Evolutionary conservation across 768 basidiomycete genomes (phyloP), one percentile per base, ranked within the genome.

Genomic region (Tylopilus plumbeoviolaceoides): DNA sequence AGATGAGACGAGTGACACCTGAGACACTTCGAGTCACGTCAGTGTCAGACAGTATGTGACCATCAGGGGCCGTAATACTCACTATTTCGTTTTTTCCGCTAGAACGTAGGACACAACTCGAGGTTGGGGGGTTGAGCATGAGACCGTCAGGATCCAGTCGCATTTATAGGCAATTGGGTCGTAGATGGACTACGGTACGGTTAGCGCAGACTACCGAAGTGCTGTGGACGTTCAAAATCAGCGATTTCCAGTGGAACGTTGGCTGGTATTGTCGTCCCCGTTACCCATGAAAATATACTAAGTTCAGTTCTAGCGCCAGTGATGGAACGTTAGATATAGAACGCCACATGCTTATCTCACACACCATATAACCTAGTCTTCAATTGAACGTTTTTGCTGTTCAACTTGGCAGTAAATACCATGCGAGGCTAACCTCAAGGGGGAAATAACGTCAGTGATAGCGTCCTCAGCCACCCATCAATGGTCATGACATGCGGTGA

Each of bases 151-250:
- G 27, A 42, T 35, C 17, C 36, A 1, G 3, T 3, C 15, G 27
- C 17, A 31, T 58, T 63, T 64, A 61, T 58, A 55, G n/a, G 30
- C 30, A 23, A 23, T 23, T 23, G 23, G 23, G 5, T 23, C n/a
- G n/a, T n/a, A n/a, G n/a, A 4, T 5, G 23, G 23, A 23, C 30
- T 20, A 30, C 23, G 9, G 2, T 33, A 28, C 30, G 30, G 8
- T 31, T 18, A 27, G 12, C 7, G 8, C 28, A n/a, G 33, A 10
- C 35, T 18, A 14, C 50, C 31, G 43, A 41, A 8, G 30, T 28
- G 44, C 47, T 49, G 53, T 41, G 31, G 17, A 27, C 10, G 18
- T 36, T 39, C 39, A 44, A 15, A 30, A 23, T 30, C 25, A 4
- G 28, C 28, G 12, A 14, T 8, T 4, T 11, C 33, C 28, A 21